phyloP scores from a whole-genome alignment of 2,329 filamentous ascomycete genomes.

The Sclerotiophoma versabilis region DNA sequence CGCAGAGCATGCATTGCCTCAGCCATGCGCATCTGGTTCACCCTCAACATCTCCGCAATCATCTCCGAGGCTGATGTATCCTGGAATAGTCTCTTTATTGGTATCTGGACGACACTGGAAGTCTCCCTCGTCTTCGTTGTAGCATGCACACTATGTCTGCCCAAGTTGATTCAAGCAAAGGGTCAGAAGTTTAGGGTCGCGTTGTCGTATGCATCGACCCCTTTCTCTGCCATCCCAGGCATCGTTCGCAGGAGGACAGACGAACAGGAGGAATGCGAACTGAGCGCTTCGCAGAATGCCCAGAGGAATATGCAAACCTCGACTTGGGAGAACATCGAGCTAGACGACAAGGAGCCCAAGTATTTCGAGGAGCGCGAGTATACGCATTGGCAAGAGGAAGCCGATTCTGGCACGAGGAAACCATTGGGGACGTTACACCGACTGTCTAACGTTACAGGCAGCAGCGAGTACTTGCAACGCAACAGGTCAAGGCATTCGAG shows the following conservation, averaged over 20 bases:
- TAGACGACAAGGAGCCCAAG: not conserved
- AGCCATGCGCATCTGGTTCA: conserved; percentile 38
- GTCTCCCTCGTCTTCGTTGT: conserved; percentile 38
- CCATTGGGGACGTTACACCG: not conserved
- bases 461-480: not conserved
- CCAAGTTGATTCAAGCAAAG: conserved; percentile 36
- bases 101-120: conserved; percentile 37
- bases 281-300: not conserved
- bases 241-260: conserved; percentile 9
- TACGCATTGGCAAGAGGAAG: conserved; percentile 9
- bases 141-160: conserved; percentile 35
- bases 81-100: conserved; percentile 36
- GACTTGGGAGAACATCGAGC: conserved; percentile 9
- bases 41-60: conserved; percentile 27
- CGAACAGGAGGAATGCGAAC: not conserved
- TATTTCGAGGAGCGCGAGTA: conserved; percentile 5
- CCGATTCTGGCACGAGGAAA: not conserved
- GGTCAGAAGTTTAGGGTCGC: conserved; percentile 24
- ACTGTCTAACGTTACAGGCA: not conserved
- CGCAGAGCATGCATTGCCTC: conserved; percentile 36
- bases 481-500: not conserved
- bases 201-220: conserved; percentile 28
- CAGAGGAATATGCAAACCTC: not conserved
- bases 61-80: conserved; percentile 36
- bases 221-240: conserved; percentile 11